These are phyloP conservation scores for Trypanosomatidae sp. DNA, from an alignment of 208 protist genomes.

Conservation along the genomic window DNA sequence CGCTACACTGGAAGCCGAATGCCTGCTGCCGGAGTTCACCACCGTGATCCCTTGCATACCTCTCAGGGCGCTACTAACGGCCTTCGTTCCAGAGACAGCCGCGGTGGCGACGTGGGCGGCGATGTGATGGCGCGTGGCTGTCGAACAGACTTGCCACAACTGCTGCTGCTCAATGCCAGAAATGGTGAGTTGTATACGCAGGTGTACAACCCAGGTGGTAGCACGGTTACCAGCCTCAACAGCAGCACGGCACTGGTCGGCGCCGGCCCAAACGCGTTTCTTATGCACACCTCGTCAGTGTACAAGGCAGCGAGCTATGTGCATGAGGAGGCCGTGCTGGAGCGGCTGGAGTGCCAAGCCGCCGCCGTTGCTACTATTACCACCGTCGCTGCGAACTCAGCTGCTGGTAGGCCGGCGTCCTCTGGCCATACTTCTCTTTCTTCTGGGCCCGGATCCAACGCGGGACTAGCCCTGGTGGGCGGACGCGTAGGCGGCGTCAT, in stretches of 20 bases:
- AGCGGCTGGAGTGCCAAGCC: constrained; percentile 16
- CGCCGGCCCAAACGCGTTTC: constrained; percentile 60
- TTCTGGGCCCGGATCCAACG: neutral
- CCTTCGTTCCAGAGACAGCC: neutral
- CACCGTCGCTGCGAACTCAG: neutral
- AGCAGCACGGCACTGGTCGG: constrained; percentile 33
- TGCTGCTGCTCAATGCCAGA: constrained; percentile 54
- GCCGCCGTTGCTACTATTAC: neutral
- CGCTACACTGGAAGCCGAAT: neutral
- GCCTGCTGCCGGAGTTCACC: neutral
- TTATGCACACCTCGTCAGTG: constrained; percentile 3
- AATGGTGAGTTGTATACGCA: constrained; percentile 70
- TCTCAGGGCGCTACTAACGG: neutral
- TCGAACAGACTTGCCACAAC: constrained; percentile 38
- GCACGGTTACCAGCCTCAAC: constrained; percentile 32
- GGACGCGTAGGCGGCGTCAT: neutral
- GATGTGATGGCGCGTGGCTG: constrained; percentile 25
- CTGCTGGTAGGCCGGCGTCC: neutral
- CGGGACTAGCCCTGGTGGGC: neutral
- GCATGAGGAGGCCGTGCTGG: constrained; percentile 13
- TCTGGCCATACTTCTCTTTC: neutral
- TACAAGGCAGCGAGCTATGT: constrained; percentile 8
- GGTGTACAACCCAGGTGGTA: constrained; percentile 48
- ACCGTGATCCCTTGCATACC: neutral
- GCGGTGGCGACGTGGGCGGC: neutral